A percentile compares a stretch with the other conserved stretches of the same genome.
These are phyloP conservation scores for Venustampulla echinocandica DNA, from an alignment of 495 filamentous ascomycete genomes.

Conservation along the genomic window DNA sequence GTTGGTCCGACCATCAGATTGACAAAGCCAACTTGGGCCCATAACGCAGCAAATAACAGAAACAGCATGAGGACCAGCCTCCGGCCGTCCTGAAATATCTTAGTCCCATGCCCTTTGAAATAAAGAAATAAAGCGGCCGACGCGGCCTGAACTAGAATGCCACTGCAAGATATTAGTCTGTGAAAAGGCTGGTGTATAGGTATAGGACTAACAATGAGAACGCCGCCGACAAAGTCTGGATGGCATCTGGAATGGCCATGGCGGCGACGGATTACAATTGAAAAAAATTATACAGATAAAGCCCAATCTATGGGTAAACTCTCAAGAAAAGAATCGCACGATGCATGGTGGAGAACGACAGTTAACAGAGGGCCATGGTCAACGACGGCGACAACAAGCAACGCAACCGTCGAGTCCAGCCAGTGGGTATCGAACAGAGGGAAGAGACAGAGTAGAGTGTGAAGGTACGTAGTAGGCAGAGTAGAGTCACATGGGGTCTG, in stretches of 20 bases:
- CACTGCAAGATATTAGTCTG: constrained; percentile 26
- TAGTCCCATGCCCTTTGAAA: constrained; percentile 38
- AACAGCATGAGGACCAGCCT: constrained; percentile 54
- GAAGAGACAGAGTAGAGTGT: constrained; percentile 4
- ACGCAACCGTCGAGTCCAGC: constrained; percentile 17
- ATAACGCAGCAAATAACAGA: constrained; percentile 39
- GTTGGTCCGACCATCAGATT: constrained; percentile 34
- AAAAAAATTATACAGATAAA: constrained; percentile 28
- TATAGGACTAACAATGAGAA: constrained; percentile 43
- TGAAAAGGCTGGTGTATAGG: neutral
- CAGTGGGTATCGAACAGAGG: constrained; percentile 15
- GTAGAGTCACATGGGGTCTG: too few species aligned
- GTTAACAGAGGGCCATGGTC: constrained; percentile 23
- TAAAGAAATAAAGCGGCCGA: constrained; percentile 42
- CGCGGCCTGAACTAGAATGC: constrained; percentile 43
- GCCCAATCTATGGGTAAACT: constrained; percentile 45
- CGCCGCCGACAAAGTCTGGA: constrained; percentile 42
- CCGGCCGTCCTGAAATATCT: constrained; percentile 47
- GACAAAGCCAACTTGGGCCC: constrained; percentile 42
- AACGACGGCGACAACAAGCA: constrained; percentile 24
- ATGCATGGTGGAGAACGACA: constrained; percentile 24
- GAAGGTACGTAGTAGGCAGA: neutral
- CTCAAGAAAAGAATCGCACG: constrained; percentile 27
- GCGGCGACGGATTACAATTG: constrained; percentile 24
- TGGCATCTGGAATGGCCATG: constrained; percentile 32